These are phyloP conservation scores for Clathrus columnatus DNA, from an alignment of 768 basidiomycete genomes.

Conservation along the genomic window DNA sequence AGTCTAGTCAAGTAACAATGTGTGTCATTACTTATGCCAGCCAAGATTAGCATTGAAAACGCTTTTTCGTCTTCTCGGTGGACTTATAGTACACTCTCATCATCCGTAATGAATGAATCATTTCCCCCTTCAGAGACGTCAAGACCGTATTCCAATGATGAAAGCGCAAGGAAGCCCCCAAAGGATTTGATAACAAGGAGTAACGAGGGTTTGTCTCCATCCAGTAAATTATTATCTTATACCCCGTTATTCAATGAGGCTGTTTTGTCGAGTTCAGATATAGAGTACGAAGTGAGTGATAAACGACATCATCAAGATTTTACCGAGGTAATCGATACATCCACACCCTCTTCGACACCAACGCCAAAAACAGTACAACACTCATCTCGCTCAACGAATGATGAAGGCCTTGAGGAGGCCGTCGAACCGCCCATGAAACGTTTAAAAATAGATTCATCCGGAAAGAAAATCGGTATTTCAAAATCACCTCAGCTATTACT, in stretches of 20 bases:
- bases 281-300: background rate
- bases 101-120: background rate
- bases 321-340: background rate
- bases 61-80: constrained; percentile 63
- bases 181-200: background rate
- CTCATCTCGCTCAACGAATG: background rate
- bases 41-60: constrained; percentile 56
- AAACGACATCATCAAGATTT: background rate
- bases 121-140: background rate
- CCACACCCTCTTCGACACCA: background rate
- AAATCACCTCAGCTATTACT: constrained; percentile 35
- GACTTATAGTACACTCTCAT: constrained; percentile 43
- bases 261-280: background rate
- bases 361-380: background rate
- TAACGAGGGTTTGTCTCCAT: too few species aligned
- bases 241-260: too few species aligned
- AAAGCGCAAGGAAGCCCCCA: too few species aligned
- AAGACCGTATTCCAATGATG: background rate
- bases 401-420: constrained; percentile 9
- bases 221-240: too few species aligned
- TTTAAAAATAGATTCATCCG: background rate
- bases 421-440: constrained; percentile 7
- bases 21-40: background rate
- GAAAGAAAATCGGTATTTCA: background rate
- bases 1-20: background rate